Evolutionary conservation across 2,329 filamentous ascomycete genomes (phyloP).

Genomic region (Monosporascus sp.): DNA sequence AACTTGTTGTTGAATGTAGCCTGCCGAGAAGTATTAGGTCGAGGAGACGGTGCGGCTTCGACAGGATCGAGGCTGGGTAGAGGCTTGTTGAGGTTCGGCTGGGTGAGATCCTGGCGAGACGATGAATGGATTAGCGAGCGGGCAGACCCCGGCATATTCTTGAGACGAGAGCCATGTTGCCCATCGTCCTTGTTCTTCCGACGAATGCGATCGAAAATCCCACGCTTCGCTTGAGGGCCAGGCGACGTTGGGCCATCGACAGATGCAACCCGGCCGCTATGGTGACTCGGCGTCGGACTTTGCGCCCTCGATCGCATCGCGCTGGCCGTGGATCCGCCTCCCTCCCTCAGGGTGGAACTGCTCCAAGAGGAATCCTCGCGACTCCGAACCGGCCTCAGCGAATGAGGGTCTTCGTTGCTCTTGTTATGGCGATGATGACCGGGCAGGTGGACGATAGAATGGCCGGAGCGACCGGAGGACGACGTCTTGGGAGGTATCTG

Average conservation of each 20-base stretch:
- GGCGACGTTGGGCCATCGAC: constrained; percentile 56
- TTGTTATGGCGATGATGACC: constrained; percentile 65
- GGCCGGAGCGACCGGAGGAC: constrained; percentile 55
- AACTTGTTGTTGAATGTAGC: constrained; percentile 59
- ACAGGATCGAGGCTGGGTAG: constrained; percentile 22
- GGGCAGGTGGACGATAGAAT: constrained; percentile 59
- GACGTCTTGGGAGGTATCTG: constrained; percentile 55
- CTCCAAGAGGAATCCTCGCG: constrained; percentile 65
- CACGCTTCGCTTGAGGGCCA: constrained; percentile 45
- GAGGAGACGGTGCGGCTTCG: constrained; percentile 14
- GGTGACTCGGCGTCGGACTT: constrained; percentile 75
- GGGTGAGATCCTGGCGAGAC: constrained; percentile 42
- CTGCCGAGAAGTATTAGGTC: constrained; percentile 30
- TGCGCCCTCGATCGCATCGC: constrained; percentile 56
- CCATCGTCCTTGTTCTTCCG: constrained; percentile 50
- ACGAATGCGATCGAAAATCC: constrained; percentile 45
- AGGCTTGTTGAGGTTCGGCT: constrained; percentile 33
- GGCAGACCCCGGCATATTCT: constrained; percentile 46
- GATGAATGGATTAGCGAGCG: constrained; percentile 47
- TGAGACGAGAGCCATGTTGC: constrained; percentile 35
- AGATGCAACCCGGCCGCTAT: constrained; percentile 45
- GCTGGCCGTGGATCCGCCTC: constrained; percentile 36
- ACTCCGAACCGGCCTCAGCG: constrained; percentile 66
- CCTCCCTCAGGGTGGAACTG: constrained; percentile 46
- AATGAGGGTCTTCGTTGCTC: constrained; percentile 61